Evolutionary conservation across 441 rosid species (phyloP).

Genomic region (Gossypium armourianum): DNA sequence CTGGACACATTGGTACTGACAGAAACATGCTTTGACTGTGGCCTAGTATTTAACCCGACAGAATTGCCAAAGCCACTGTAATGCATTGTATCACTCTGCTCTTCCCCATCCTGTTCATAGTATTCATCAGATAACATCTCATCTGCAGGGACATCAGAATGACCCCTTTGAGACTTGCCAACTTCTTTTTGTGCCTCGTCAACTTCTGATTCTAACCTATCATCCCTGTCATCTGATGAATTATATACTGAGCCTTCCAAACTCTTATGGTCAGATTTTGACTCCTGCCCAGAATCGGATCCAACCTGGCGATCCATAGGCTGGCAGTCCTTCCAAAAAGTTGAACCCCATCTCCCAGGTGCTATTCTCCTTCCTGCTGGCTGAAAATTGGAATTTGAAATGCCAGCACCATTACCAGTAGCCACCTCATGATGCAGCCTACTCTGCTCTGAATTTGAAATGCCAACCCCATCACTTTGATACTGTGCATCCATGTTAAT

Average conservation of each 20-base stretch:
- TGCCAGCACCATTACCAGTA: slow-evolving; percentile 26
- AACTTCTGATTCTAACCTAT: slow-evolving; percentile 53
- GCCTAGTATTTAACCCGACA: slow-evolving; percentile 41
- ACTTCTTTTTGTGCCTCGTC: slow-evolving; percentile 45
- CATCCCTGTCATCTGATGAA: slow-evolving; percentile 43
- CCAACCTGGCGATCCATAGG: slow-evolving; percentile 56
- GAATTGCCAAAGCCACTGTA: slow-evolving; percentile 49
- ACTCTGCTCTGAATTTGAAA: slow-evolving; percentile 7
- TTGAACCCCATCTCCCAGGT: slow-evolving; percentile 85
- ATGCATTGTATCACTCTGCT: slow-evolving; percentile 62
- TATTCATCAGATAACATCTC: slow-evolving; percentile 99
- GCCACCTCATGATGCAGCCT: slow-evolving; percentile 37
- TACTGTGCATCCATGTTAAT: slow-evolving; percentile 59
- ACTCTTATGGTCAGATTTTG: slow-evolving; percentile 41
- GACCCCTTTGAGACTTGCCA: slow-evolving; percentile 49
- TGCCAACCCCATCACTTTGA: slow-evolving; percentile 44
- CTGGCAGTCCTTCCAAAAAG: slow-evolving; percentile 94
- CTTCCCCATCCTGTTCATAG: slow-evolving; percentile 97
- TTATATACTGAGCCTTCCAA: slow-evolving; percentile 46
- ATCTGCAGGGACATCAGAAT: slow-evolving; percentile 79
- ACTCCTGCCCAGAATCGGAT: slow-evolving; percentile 66
- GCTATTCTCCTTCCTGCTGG: slow-evolving; percentile 60
- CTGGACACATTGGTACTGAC: slow-evolving; percentile 36
- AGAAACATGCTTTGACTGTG: slow-evolving; percentile 36
- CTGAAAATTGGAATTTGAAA: slow-evolving; percentile 38